phyloP scores from a whole-genome alignment of 306 rosid species.

The Ceratonia siliqua region DNA sequence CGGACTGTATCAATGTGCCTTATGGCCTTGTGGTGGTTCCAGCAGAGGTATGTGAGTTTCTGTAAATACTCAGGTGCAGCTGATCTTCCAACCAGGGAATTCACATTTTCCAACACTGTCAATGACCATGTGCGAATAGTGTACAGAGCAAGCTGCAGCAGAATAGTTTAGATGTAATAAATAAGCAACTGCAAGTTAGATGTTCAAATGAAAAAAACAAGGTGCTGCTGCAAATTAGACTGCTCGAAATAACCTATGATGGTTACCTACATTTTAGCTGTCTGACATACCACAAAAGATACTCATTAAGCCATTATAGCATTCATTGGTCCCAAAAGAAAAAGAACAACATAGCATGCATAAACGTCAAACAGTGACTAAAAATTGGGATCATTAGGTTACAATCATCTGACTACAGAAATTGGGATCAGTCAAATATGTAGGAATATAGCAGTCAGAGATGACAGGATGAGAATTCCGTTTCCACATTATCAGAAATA shows the following conservation, averaged over 20 bases:
- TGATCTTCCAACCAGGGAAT: conserved; percentile 86
- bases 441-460: conserved; percentile 1
- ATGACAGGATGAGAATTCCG: not conserved
- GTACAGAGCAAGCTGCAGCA: conserved; percentile 84
- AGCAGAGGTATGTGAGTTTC: conserved; percentile 91
- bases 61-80: conserved; percentile 93
- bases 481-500: not conserved
- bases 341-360: conserved; percentile 10
- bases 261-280: conserved; percentile 2
- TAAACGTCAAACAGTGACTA: not conserved
- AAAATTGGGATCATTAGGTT: not conserved
- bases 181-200: not conserved
- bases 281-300: conserved; percentile 5
- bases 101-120: conserved; percentile 93
- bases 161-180: conserved; percentile 20
- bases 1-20: conserved; percentile 88
- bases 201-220: not conserved
- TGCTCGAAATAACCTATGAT: conserved; percentile 12
- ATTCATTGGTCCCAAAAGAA: not conserved
- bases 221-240: conserved; percentile 8
- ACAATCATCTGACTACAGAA: not conserved
- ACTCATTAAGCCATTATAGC: not conserved
- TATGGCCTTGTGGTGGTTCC: conserved; percentile 93
- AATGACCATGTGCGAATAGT: conserved; percentile 94
- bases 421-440: conserved; percentile 13